These are phyloP conservation scores for Hericium erinaceus DNA, from an alignment of 768 basidiomycete genomes.

Conservation along the genomic window DNA sequence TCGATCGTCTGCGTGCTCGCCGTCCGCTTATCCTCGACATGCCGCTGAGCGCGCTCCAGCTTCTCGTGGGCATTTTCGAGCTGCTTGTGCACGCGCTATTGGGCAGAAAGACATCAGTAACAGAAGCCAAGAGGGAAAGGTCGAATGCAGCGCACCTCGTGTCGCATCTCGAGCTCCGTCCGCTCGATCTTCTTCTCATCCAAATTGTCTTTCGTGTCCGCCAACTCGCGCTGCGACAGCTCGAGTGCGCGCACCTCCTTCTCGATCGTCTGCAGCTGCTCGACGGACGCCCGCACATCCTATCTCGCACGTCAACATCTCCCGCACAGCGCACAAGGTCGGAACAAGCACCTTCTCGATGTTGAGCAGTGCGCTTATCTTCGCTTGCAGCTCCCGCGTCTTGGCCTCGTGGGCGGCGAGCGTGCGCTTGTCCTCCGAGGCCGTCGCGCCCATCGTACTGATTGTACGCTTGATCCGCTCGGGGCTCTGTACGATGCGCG, in stretches of 20 bases:
- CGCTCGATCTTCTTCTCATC: conserved; percentile 69
- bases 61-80: conserved; percentile 76
- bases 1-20: conserved; percentile 70
- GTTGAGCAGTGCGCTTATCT: conserved; percentile 57
- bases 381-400: conserved; percentile 65
- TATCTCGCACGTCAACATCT: conserved; percentile 19
- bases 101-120: not conserved
- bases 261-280: conserved; percentile 69
- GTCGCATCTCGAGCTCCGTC: conserved; percentile 55
- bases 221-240: conserved; percentile 54
- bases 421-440: conserved; percentile 61
- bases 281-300: conserved; percentile 65
- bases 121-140: not conserved
- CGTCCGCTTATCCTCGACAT: conserved; percentile 70
- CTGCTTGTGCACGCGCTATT: conserved; percentile 74
- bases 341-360: conserved; percentile 57
- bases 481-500: conserved; percentile 84
- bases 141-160: conserved; percentile 39
- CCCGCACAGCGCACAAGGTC: conserved; percentile 2
- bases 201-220: conserved; percentile 56
- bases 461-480: conserved; percentile 84
- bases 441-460: conserved; percentile 57
- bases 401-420: conserved; percentile 62
- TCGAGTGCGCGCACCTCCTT: conserved; percentile 59
- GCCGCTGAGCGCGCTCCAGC: conserved; percentile 66